phyloP scores from a whole-genome alignment of 306 rosid genomes.

The Astragalus membranaceus region DNA sequence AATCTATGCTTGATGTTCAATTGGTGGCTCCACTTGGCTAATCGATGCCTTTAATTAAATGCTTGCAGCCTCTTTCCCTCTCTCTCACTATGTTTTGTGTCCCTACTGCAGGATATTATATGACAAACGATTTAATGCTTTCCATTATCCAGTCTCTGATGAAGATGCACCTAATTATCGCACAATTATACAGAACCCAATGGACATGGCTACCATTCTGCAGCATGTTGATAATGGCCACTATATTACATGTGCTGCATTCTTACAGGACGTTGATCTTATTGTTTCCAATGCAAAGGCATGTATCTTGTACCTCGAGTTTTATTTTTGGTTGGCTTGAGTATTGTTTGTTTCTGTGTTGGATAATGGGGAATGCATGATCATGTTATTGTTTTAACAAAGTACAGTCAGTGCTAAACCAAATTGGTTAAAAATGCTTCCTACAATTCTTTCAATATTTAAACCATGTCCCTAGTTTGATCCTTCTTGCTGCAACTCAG shows the following conservation, averaged over 20 bases:
- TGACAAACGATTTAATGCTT: slow-evolving; percentile 87
- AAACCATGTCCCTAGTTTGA: slow-evolving; percentile 17
- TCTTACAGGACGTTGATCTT: slow-evolving; percentile 81
- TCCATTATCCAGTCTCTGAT: slow-evolving; percentile 89
- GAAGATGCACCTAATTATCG: slow-evolving; percentile 99
- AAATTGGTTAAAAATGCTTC: slow-evolving; percentile 10
- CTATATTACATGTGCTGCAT: slow-evolving; percentile 66
- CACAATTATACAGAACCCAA: slow-evolving; percentile 79
- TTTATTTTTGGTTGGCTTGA: background rate
- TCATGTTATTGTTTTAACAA: background rate
- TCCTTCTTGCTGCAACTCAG: slow-evolving; percentile 41
- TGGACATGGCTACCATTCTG: slow-evolving; percentile 83
- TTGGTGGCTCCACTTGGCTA: background rate
- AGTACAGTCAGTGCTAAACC: background rate
- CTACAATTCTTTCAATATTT: background rate
- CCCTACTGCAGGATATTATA: slow-evolving; percentile 65
- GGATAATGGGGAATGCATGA: background rate
- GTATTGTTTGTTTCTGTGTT: background rate
- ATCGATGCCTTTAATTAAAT: background rate
- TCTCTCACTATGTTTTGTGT: background rate
- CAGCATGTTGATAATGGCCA: slow-evolving; percentile 89
- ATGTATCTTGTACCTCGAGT: slow-evolving; percentile 4
- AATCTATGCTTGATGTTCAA: background rate
- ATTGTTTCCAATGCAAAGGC: slow-evolving; percentile 95
- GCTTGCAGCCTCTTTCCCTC: background rate